Conservation (phyloP, 2,329 filamentous ascomycete genomes). For the Seiridium cupressi region DNA sequence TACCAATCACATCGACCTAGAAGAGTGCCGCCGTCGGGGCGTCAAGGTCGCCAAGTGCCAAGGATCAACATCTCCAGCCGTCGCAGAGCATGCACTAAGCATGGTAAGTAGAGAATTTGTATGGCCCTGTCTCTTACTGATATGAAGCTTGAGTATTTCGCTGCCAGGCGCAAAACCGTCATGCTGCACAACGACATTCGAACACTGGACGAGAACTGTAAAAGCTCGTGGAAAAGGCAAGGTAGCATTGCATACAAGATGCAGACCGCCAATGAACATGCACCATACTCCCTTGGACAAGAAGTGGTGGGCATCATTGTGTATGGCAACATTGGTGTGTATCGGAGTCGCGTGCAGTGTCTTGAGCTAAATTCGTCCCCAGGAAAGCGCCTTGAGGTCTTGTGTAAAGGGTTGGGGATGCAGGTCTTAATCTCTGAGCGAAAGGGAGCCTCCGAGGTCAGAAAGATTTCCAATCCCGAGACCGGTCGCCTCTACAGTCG, state of each 20-base stretch:
- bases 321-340: slow-evolving; percentile 17
- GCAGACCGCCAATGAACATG: slow-evolving; percentile 14
- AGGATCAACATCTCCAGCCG: slow-evolving; percentile 16
- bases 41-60: slow-evolving; percentile 16
- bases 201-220: slow-evolving; percentile 9
- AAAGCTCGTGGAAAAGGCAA: slow-evolving; percentile 17
- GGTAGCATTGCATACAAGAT: slow-evolving; percentile 15
- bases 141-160: slow-evolving; percentile 16
- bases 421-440: slow-evolving; percentile 19
- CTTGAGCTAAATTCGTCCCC: background rate
- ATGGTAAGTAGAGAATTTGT: slow-evolving; percentile 10
- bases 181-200: slow-evolving; percentile 16
- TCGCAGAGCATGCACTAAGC: slow-evolving; percentile 18
- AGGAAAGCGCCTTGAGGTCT: slow-evolving; percentile 17
- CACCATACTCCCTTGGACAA: slow-evolving; percentile 15
- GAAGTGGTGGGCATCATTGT: slow-evolving; percentile 19
- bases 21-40: slow-evolving; percentile 17
- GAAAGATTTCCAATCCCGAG: background rate
- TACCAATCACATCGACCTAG: slow-evolving; percentile 18
- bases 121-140: background rate
- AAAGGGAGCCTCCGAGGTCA: slow-evolving; percentile 3
- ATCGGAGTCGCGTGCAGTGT: background rate
- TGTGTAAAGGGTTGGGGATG: slow-evolving; percentile 22
- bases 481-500: background rate
- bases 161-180: slow-evolving; percentile 19